Conservation (phyloP, 805 yeast species). For the Candida sakaeoensis region DNA sequence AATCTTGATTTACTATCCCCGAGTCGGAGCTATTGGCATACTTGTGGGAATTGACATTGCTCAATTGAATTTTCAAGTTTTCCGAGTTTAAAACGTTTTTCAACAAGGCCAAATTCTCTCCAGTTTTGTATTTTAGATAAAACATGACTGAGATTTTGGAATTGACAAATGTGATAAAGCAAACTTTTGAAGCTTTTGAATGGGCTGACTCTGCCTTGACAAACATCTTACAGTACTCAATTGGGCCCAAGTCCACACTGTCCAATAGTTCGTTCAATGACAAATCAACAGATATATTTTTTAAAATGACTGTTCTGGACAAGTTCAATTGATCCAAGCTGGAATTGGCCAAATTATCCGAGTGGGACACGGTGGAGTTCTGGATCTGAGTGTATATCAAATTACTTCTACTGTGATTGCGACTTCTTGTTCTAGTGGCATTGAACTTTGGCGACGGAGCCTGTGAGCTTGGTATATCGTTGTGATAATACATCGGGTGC, state of each 20-base stretch:
- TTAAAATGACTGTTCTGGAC: constrained; percentile 34
- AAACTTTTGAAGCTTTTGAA: constrained; percentile 17
- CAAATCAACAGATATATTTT: constrained; percentile 23
- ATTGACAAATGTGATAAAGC: constrained; percentile 36
- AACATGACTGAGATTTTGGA: constrained; percentile 30
- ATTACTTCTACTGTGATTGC: constrained; percentile 1
- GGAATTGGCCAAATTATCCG: constrained; percentile 10
- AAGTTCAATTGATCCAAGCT: constrained; percentile 33
- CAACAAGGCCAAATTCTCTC: constrained; percentile 20
- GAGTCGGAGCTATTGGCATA: constrained; percentile 5
- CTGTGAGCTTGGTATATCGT: constrained; percentile 1
- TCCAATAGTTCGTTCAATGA: constrained; percentile 36
- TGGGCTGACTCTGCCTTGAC: constrained; percentile 16
- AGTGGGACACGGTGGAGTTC: constrained; percentile 4
- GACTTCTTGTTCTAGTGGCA: constrained; percentile 11
- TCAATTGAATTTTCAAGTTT: constrained; percentile 26
- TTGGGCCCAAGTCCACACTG: constrained; percentile 53
- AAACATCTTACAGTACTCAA: constrained; percentile 52
- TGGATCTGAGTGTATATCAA: constrained; percentile 7
- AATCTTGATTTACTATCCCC: constrained; percentile 22
- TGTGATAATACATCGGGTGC: background rate
- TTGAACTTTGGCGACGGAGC: constrained; percentile 9
- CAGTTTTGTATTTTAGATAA: constrained; percentile 29
- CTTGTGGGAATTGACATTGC: constrained; percentile 16
- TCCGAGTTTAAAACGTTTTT: constrained; percentile 23